phyloP scores from a whole-genome alignment of 176 grass and related monocot species.

The Bothriochloa decipiens region DNA sequence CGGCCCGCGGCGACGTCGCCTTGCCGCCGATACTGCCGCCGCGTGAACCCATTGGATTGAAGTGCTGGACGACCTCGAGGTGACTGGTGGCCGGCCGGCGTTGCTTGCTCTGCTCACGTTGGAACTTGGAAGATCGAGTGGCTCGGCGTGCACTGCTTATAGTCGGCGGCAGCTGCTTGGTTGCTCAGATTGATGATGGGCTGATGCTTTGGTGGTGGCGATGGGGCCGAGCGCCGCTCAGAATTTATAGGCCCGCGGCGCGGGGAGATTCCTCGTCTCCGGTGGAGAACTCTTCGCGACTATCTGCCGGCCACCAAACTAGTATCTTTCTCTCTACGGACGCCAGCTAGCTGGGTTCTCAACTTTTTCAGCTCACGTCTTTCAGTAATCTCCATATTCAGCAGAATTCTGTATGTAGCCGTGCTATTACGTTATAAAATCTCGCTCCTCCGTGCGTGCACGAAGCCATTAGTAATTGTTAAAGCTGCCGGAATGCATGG shows the following conservation, averaged over 20 bases:
- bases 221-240: background rate
- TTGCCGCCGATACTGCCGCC: background rate
- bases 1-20: background rate
- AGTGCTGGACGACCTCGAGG: background rate
- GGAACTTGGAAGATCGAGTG: background rate
- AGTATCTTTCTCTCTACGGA: background rate
- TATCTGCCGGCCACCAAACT: slow-evolving; percentile 19
- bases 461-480: too few relatives aligned
- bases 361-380: background rate
- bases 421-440: too few relatives aligned
- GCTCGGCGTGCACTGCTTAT: background rate
- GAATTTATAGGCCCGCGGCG: slow-evolving; percentile 38
- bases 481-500: background rate
- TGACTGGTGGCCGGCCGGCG: background rate
- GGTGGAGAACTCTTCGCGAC: background rate
- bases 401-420: too few relatives aligned
- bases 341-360: background rate
- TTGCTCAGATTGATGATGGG: background rate
- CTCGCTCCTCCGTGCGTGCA: too few relatives aligned
- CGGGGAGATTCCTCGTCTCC: slow-evolving; percentile 5
- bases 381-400: too few relatives aligned
- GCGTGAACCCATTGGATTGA: slow-evolving; percentile 19
- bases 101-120: background rate
- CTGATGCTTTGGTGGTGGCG: background rate
- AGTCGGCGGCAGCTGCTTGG: background rate